phyloP scores from a whole-genome alignment of 495 filamentous ascomycete genomes.

The Recurvomyces mirabilis region DNA sequence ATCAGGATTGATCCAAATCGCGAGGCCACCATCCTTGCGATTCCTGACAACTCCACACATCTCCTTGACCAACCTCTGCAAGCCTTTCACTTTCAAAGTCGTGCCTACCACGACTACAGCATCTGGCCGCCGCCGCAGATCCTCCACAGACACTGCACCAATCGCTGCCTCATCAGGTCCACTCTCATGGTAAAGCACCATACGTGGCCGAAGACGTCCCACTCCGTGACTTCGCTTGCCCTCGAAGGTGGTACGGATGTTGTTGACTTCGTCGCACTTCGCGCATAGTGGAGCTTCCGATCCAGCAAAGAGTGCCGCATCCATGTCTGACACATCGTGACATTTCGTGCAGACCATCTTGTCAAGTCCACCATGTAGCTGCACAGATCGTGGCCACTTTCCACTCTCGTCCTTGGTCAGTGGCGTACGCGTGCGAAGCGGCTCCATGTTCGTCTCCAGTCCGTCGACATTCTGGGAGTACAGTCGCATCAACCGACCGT shows the following conservation, averaged over 20 bases:
- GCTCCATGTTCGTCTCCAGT: constrained; percentile 74
- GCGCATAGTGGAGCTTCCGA: constrained; percentile 69
- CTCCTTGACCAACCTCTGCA: constrained; percentile 77
- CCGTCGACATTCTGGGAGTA: constrained; percentile 97
- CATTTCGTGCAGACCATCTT: constrained; percentile 97
- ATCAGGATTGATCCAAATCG: constrained; percentile 89
- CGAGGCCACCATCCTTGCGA: constrained; percentile 67
- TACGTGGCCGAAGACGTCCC: constrained; percentile 77
- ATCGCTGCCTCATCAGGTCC: constrained; percentile 96
- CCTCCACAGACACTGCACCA: constrained; percentile 72
- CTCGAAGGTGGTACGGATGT: constrained; percentile 59
- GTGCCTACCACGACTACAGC: constrained; percentile 91
- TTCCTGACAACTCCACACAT: constrained; percentile 71
- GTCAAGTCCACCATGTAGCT: constrained; percentile 84
- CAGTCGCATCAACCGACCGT: constrained; percentile 79
- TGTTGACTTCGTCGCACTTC: constrained; percentile 62
- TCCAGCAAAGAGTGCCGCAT: constrained; percentile 60
- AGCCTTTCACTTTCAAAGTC: constrained; percentile 86
- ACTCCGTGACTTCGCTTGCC: constrained; percentile 92
- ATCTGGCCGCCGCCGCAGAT: constrained; percentile 75
- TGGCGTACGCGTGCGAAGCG: constrained; percentile 67
- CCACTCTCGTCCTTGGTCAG: constrained; percentile 56
- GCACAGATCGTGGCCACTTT: constrained; percentile 77
- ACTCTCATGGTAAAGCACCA: constrained; percentile 94
- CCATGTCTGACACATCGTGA: constrained; percentile 60